Base-by-base conservation (phyloP, 2,329 filamentous ascomycete species). In the Ramularia endophylla region DNA sequence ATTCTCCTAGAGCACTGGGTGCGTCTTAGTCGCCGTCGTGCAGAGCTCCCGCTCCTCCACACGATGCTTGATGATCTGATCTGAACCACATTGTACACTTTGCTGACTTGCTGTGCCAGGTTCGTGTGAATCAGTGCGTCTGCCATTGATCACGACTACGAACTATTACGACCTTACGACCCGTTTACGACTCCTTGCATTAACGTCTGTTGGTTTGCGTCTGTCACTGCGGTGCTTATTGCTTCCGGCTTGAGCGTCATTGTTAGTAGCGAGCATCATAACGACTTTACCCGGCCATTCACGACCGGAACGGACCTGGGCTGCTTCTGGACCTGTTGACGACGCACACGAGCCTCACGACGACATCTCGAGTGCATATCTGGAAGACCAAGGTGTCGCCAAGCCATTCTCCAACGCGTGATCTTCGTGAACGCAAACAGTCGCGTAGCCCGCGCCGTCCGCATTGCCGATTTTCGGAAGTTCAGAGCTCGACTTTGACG, bases 111-210 rank as follows among this genome's bases (percentile, higher is more conserved):
- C 17, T 20, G 20, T 34, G 32, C 17, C 37, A 56, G 49, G 47
- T 48, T 46, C 36, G 52, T 53, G 44, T 49, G 44, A 29, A 39
- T 52, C 53, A 52, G 46, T 55, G 55, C 48, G 51, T 44, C 32
- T 41, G 41, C 52, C 54, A 50, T 56, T 53, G 51, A 51, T 46
- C 35, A 55, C 50, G 48, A 42, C 53, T 47, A 60, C 57, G 58
- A 61, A 47, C 54, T 52, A 43, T 60, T 48, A 61, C 57, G 58
- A 61, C 54, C 46, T 48, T 58, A 47, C 60, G 52, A 54, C 57
- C 48, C 39, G 36, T 44, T 58, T 42, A 60, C 56, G 55, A 57
- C 41, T 53, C 43, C 51, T 51, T 55, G 58, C 58, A 58, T 60
- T 61, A 47, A 59, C 57, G 55, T 57, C 55, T 54, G 43, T 51